phyloP scores from a whole-genome alignment of 257 asterid species.

The Thymus quinquecostatus region DNA sequence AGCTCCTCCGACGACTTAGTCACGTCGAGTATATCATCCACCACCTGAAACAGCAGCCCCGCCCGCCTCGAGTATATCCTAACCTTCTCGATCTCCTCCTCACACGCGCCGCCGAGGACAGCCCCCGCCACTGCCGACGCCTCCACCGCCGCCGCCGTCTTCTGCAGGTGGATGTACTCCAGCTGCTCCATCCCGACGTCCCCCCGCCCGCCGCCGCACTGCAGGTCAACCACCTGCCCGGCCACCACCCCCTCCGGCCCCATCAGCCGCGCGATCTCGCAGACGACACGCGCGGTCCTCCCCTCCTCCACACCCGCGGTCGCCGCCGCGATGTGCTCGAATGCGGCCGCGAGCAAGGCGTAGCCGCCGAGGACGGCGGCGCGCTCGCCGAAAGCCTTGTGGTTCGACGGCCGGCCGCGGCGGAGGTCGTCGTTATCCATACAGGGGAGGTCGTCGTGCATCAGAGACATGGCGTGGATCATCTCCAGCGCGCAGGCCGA shows the following conservation, averaged over 20 bases:
- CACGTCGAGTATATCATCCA: slow-evolving; percentile 3
- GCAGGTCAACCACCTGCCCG: neutral
- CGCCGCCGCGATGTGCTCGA: slow-evolving; percentile 5
- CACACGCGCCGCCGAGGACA: neutral
- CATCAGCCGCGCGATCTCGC: slow-evolving; percentile 10
- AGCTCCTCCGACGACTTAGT: neutral
- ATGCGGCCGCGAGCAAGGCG: neutral
- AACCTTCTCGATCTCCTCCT: slow-evolving; percentile 1
- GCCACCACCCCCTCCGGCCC: slow-evolving; percentile 9
- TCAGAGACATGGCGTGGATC: slow-evolving; percentile 21
- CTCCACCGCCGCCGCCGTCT: slow-evolving; percentile 9
- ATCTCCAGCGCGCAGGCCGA: slow-evolving; percentile 23
- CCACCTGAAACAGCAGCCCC: slow-evolving; percentile 14
- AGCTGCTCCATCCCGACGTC: slow-evolving; percentile 5
- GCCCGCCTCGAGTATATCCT: neutral
- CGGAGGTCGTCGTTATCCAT: slow-evolving; percentile 23
- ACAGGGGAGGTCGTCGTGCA: slow-evolving; percentile 21
- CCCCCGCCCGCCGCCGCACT: neutral
- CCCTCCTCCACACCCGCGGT: neutral
- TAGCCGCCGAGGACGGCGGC: neutral
- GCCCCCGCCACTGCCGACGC: slow-evolving; percentile 17
- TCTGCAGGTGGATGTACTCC: slow-evolving; percentile 15
- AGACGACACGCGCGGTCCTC: neutral
- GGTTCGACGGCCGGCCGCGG: slow-evolving; percentile 11
- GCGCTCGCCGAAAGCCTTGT: neutral